Conservation (phyloP, 345 rosid species). For the Ailanthus altissimus region DNA sequence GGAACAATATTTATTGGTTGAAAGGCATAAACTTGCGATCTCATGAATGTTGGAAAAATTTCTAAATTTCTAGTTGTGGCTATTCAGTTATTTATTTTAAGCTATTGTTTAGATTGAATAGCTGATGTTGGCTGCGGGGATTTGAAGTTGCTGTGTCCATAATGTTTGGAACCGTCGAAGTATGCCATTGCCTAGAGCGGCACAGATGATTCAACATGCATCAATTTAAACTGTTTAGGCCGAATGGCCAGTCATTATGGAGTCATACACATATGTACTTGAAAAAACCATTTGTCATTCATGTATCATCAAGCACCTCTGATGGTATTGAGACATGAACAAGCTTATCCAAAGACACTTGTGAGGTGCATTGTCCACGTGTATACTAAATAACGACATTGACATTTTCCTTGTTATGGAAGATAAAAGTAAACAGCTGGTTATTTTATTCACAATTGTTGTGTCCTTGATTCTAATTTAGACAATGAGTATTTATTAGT, state of each 20-base stretch:
- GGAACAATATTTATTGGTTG: background rate
- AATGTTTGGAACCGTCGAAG: background rate
- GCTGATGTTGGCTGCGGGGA: background rate
- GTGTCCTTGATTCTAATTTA: background rate
- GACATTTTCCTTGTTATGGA: background rate
- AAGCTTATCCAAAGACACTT: background rate
- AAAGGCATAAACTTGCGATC: background rate
- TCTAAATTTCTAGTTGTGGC: background rate
- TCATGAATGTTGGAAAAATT: background rate
- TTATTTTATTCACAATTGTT: no score
- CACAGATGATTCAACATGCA: background rate
- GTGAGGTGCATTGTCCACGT: background rate
- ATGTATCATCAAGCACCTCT: background rate
- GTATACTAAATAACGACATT: background rate
- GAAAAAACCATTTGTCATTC: background rate
- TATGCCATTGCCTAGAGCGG: slow-evolving; percentile 8
- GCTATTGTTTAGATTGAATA: slow-evolving; percentile 20
- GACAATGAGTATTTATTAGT: background rate
- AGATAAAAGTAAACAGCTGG: background rate
- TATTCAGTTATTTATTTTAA: background rate
- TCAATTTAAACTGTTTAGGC: background rate
- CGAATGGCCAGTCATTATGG: background rate
- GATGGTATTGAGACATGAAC: background rate
- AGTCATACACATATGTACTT: background rate
- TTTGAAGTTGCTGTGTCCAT: background rate